phyloP scores from a whole-genome alignment of 306 rosid genomes.

The Sicyos baderoa region DNA sequence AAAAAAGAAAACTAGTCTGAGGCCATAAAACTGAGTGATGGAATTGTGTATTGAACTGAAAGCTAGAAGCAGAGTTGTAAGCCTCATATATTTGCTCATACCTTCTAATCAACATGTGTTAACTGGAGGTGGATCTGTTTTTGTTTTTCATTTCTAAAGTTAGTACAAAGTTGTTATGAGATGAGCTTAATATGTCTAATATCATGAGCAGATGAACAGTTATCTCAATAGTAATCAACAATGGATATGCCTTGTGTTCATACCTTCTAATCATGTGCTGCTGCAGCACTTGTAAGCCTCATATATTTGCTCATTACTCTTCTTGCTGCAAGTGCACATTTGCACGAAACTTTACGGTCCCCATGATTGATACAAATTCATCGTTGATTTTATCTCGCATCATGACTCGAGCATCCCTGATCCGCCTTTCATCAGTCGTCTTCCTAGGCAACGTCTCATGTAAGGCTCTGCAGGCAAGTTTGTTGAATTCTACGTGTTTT shows the following conservation, averaged over 20 bases:
- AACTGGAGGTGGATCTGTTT: not conserved
- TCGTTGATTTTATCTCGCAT: constrained; percentile 60
- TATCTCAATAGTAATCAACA: not conserved
- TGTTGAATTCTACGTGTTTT: constrained; percentile 16
- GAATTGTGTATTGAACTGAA: not conserved
- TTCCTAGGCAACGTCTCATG: constrained; percentile 20
- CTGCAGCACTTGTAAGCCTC: constrained; percentile 15
- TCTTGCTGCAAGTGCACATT: constrained; percentile 70
- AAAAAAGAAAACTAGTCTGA: too few relatives aligned
- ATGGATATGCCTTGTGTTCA: not conserved
- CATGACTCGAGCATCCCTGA: constrained; percentile 57
- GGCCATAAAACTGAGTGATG: too few relatives aligned
- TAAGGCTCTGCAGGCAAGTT: not conserved
- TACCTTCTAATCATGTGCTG: constrained; percentile 39
- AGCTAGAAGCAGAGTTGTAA: not conserved
- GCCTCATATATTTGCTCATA: too few relatives aligned
- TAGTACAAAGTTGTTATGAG: not conserved
- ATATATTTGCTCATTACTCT: constrained; percentile 79
- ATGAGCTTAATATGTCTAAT: not conserved
- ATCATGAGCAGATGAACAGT: not conserved
- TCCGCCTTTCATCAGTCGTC: constrained; percentile 36
- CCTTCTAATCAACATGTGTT: too few relatives aligned
- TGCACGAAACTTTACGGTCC: constrained; percentile 66
- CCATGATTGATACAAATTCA: constrained; percentile 74
- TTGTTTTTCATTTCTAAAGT: not conserved